Percentiles rank a stretch among this genome's conserved stretches.
phyloP scores from a whole-genome alignment of 1,139 yeast genomes.

The Suhomyces chickasaworum region DNA sequence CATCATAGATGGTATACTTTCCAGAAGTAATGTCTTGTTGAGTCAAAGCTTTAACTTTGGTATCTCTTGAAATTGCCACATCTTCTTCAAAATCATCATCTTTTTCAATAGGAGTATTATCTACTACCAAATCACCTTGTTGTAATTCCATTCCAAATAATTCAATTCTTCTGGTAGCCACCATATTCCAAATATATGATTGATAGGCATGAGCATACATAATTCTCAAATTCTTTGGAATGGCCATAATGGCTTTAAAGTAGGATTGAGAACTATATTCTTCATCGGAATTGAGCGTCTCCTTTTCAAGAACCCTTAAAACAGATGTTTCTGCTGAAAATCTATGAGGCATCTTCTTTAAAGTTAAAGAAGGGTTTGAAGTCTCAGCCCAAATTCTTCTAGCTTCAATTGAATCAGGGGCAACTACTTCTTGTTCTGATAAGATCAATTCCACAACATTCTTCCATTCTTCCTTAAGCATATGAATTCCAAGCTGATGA shows the following conservation, averaged over 20 bases:
- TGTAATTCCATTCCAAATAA: constrained; percentile 69
- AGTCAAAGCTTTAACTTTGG: constrained; percentile 70
- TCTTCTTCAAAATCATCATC: constrained; percentile 62
- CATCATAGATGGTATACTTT: constrained; percentile 70
- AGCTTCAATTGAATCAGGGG: constrained; percentile 81
- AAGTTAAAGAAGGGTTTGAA: constrained; percentile 62
- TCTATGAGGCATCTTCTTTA: constrained; percentile 78
- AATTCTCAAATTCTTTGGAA: constrained; percentile 87
- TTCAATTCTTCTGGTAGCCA: constrained; percentile 75
- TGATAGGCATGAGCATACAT: constrained; percentile 99
- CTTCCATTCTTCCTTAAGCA: constrained; percentile 76
- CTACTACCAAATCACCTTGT: constrained; percentile 80
- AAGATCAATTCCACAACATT: constrained; percentile 75
- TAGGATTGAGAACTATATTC: constrained; percentile 54
- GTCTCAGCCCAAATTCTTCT: constrained; percentile 82
- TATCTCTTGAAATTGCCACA: constrained; percentile 52
- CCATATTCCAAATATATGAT: constrained; percentile 90
- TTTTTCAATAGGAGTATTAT: constrained; percentile 31
- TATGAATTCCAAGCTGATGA: constrained; percentile 74
- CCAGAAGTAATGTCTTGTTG: constrained; percentile 66
- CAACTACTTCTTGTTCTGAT: constrained; percentile 80
- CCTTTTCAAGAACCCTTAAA: constrained; percentile 56
- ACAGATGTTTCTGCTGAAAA: constrained; percentile 85
- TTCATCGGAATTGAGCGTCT: constrained; percentile 47
- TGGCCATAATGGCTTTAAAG: constrained; percentile 81